Base-by-base conservation (phyloP, 2,329 filamentous ascomycete genomes). In the Teratosphaeria zuluensis region DNA sequence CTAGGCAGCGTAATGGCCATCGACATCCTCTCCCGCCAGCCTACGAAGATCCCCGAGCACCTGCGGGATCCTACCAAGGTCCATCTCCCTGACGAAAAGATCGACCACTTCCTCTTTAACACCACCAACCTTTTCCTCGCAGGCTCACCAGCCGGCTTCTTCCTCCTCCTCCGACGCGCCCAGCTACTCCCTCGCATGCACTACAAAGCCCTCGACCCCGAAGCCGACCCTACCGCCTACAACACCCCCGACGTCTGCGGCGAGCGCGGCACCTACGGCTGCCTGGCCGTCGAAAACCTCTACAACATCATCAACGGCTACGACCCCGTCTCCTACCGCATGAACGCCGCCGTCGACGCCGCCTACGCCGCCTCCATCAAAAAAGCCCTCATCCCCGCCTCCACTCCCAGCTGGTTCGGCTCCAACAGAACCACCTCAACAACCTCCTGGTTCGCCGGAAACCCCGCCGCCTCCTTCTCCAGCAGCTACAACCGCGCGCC, bases 1-100 rank as follows among this genome's bases (percentile, higher is more conserved):
- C 81, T 99, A 0, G 94, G 94, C 11, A 96, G 90, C 65, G 91
- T 91, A 46, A 97, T 99, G 90, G 88, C 92, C 2, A 78, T 96
- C 42, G 94, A 99, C 64, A 87, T 97, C 35, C 78, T 99, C 7
- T 95, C 90, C 51, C 85, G 87, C 55, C 94, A 99, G 71, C 94
- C 94, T 2, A 96, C 89, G 0, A 75, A 74, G 9, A 77, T 88
- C 1, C 84, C 88, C 14, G 65, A 66, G 1, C 68, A 73, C 32
- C 68, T 75, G 19, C 64, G 66, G 1, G 69, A 72, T 38, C 70
- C 70, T 0, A 66, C 67, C 2, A 58, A 59, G 9, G 58, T 72
- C 46, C 61, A 70, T 53, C 55, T 66, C 2, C 58, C 61, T 8
- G 42, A 54, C 8, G 61, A 64, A 51, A 69, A 64, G 1, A 69